Evolutionary conservation across 305 asterid genomes (phyloP).

Genomic region (Solanum chacoense): DNA sequence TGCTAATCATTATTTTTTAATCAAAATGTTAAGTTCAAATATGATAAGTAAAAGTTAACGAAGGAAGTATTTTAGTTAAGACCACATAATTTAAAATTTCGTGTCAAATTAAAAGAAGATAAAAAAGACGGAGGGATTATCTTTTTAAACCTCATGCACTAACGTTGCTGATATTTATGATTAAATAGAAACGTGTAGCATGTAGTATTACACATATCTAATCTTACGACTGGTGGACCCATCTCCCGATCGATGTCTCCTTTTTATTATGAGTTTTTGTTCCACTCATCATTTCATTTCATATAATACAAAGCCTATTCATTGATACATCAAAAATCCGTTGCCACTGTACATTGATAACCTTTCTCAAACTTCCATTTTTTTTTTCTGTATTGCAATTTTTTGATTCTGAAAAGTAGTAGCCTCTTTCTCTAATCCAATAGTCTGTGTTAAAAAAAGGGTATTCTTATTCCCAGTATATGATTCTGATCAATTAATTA

Average conservation of each 20-base stretch:
- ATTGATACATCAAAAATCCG: background rate
- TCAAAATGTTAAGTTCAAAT: too few species aligned
- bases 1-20: background rate
- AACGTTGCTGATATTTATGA: background rate
- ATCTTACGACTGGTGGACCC: background rate
- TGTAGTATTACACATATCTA: background rate
- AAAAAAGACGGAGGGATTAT: background rate
- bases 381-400: background rate
- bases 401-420: background rate
- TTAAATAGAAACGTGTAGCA: background rate
- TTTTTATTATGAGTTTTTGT: background rate
- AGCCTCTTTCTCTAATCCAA: background rate
- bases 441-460: slow-evolving; percentile 18
- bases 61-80: background rate
- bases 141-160: background rate
- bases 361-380: background rate
- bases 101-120: background rate
- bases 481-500: slow-evolving; percentile 38
- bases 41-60: background rate
- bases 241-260: background rate
- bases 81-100: background rate
- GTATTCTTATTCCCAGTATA: slow-evolving; percentile 67
- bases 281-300: background rate
- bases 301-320: background rate
- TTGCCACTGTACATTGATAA: background rate